A percentile compares a stretch with the other conserved stretches of the same genome.
These are phyloP conservation scores for Solanum acaule DNA, from an alignment of 257 asterid species.

Conservation along the genomic window DNA sequence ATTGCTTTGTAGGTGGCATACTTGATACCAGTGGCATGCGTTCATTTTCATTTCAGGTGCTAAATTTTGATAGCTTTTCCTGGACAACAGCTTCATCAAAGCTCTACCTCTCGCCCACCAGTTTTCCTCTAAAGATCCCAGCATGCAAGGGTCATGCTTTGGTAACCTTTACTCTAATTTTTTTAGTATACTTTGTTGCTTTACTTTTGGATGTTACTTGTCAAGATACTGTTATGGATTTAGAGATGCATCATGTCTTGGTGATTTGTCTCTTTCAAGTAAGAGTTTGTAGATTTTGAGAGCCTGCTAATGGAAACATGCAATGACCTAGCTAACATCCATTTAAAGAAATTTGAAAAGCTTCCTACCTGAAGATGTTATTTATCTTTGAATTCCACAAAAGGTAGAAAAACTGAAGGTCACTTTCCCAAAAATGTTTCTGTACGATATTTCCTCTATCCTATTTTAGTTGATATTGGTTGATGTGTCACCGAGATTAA, in stretches of 20 bases:
- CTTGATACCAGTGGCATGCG: neutral
- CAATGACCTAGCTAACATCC: neutral
- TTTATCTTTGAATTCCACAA: neutral
- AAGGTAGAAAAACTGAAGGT: neutral
- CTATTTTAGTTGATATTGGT: neutral
- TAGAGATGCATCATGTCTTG: neutral
- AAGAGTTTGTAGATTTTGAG: neutral
- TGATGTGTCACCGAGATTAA: neutral
- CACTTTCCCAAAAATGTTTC: neutral
- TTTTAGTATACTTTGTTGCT: neutral
- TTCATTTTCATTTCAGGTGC: slow-evolving; percentile 42
- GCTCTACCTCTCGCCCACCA: slow-evolving; percentile 84
- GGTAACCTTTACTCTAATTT: slow-evolving; percentile 31
- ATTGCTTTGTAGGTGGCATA: neutral
- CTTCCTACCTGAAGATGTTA: neutral
- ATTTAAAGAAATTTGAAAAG: neutral
- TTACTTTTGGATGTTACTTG: neutral
- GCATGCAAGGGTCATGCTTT: slow-evolving; percentile 97
- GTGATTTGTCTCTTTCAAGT: neutral
- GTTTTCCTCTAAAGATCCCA: slow-evolving; percentile 82
- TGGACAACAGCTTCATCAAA: slow-evolving; percentile 86
- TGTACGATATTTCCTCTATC: neutral
- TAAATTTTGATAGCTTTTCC: slow-evolving; percentile 71
- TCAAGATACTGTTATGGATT: neutral
- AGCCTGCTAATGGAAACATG: neutral